Conservation (phyloP, 1,284 basidiomycete genomes). For the Violaceomyces palustris region DNA sequence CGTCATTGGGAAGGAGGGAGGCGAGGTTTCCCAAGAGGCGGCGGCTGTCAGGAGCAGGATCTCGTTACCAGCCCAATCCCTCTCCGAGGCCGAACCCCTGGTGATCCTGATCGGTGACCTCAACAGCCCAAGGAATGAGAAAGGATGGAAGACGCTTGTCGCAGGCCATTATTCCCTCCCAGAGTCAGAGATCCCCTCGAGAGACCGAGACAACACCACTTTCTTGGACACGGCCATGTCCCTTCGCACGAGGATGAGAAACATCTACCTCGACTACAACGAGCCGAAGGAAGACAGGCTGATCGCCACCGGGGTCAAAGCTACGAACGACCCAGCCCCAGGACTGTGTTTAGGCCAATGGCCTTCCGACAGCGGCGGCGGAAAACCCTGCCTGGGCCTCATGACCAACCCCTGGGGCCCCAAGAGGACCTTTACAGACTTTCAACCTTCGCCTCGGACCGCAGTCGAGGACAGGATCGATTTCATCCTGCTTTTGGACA, state of each 20-base stretch:
- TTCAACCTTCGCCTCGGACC: conserved; percentile 7
- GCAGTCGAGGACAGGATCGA: conserved; percentile 32
- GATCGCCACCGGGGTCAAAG: conserved; percentile 6
- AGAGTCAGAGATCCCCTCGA: neutral
- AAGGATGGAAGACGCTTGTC: conserved; percentile 25
- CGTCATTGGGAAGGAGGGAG: no score
- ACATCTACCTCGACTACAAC: conserved; percentile 19
- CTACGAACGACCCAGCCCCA: neutral
- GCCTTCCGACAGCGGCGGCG: no score
- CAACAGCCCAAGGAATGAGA: conserved; percentile 33
- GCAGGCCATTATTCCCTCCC: conserved; percentile 17
- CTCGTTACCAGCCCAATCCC: neutral
- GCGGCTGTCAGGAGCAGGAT: neutral
- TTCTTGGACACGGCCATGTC: conserved; percentile 29
- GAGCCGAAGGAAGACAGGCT: conserved; percentile 11
- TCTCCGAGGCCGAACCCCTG: conserved; percentile 21
- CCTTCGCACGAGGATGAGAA: conserved; percentile 9
- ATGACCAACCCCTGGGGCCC: conserved; percentile 18
- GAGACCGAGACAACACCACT: neutral
- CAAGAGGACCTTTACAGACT: conserved; percentile 27
- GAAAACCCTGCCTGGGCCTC: neutral
- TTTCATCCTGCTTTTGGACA: conserved; percentile 28
- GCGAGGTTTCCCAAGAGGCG: no score
- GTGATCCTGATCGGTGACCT: conserved; percentile 34
- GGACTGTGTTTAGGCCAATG: no score